Conservation (phyloP, 1,284 basidiomycete species). For the Ceraceosorus guamensis region DNA sequence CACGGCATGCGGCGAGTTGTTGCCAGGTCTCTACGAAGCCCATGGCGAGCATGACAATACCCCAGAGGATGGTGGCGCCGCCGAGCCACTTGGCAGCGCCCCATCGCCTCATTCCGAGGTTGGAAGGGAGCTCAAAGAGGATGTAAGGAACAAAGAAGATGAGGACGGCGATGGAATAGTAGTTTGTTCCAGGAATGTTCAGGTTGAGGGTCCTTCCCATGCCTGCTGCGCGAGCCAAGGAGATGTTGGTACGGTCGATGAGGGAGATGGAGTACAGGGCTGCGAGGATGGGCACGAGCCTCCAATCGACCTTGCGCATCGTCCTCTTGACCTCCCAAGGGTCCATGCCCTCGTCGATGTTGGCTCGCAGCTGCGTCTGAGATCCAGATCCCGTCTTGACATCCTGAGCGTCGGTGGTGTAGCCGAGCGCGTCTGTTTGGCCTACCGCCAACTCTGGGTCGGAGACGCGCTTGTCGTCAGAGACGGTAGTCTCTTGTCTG, state of each 20-base stretch:
- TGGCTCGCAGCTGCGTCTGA: background rate
- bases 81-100: slow-evolving; percentile 48
- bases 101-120: slow-evolving; percentile 44
- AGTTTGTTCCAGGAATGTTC: slow-evolving; percentile 24
- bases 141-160: slow-evolving; percentile 50
- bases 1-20: slow-evolving; percentile 48
- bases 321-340: slow-evolving; percentile 24
- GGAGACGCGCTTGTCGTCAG: background rate
- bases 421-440: background rate
- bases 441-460: background rate
- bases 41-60: slow-evolving; percentile 48
- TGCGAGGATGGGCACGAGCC: slow-evolving; percentile 48
- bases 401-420: background rate
- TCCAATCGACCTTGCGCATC: slow-evolving; percentile 44
- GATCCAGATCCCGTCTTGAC: background rate
- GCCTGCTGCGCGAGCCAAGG: slow-evolving; percentile 33
- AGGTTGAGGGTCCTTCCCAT: slow-evolving; percentile 30
- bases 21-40: slow-evolving; percentile 22
- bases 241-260: slow-evolving; percentile 31
- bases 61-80: slow-evolving; percentile 47
- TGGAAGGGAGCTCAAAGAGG: slow-evolving; percentile 35
- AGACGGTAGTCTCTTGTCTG: background rate
- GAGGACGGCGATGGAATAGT: slow-evolving; percentile 42
- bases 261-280: slow-evolving; percentile 47
- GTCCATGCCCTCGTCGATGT: slow-evolving; percentile 32